Base-by-base conservation (phyloP, 495 filamentous ascomycete species). In the Aspergillus saccharolyticus region DNA sequence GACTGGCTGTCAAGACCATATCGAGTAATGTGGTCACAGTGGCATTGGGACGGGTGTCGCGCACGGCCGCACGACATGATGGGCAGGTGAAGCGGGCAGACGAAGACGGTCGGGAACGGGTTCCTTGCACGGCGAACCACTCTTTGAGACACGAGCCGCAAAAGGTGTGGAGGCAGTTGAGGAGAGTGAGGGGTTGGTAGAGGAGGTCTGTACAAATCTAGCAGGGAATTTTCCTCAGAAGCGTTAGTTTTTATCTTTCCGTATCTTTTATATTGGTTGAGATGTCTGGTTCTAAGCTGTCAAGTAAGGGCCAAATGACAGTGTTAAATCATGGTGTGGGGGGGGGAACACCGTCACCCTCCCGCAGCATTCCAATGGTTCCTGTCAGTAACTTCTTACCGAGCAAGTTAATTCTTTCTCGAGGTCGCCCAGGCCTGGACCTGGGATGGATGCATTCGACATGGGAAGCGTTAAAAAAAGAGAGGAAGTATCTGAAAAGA, bases 201-300 rank as follows among this genome's bases (percentile, higher is more conserved):
- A 98, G 89, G 52, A 97, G 79, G 66, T 98, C 94, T 57, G 92
- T 92, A 74, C 94, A 98, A 62, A 98, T 97, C 93, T 97, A 60
- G 25, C 18, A 33, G 44, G 52, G 33, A 2, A 39, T 5, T 28
- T 28, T 5, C 4, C 33, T 39, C 4, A 39, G 4, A 15, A 30
- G 25, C 25, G 10, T 30, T 4, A 30, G n/a, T n/a, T 30, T 30
- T 39, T 39, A 39, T 5, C 33, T 28, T 9, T 9, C 25, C 9
- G 12, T 12, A 39, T 39, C 7, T 39, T 15, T 39, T 39, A 5
- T 12, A 39, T 39, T 12, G 7, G 10, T 10, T n/a, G n/a, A 2
- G 12, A 5, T 39, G 4, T 10, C 12, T 8, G 4, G 33, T 39
- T 12, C 12, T 39, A 12, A 8, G 33, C 12, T 39, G 33, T 30